Evolutionary conservation across 352 stramenopile species (phyloP), one percentile per base, ranked within the genome.

Genomic region (Globisporangium yorkense): DNA sequence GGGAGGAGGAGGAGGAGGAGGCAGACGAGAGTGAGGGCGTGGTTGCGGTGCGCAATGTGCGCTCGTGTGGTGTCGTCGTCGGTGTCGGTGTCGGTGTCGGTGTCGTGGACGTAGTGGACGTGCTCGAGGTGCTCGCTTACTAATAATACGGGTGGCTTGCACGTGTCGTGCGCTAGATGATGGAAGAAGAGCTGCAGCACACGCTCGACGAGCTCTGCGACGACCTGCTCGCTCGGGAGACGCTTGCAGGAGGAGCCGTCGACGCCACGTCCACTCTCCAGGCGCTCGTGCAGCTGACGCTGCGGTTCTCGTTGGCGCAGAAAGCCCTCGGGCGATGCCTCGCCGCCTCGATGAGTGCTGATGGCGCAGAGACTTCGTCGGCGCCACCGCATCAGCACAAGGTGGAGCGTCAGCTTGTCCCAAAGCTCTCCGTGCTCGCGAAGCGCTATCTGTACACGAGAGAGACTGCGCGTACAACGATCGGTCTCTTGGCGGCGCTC

Each of bases 371-470:
- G 35, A 40, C 35, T 40, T 15, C 2, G 10, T 40, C 35, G 35
- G 8, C 8, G 12, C 8, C 35, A 40, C 2, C 8, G 35, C 35
- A 13, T 15, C 35, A 40, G 35, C 35, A 15, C 8, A 12, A 40
- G 10, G 8, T 15, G 35, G n/a, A 24, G 16, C 18, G 18, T 5
- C 41, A 24, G 5, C 4, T 39, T 13, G 9, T 18, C 8, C 16
- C 41, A 16, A 74, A 67, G 51, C 40, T 76, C 1, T 54, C 59
- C 10, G 39, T 37, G 1, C 45, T 78, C 20, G 53, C 61, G 18
- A 62, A 47, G 29, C 63, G 56, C 3, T 79, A 68, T 35, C 37
- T 88, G 7, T 84, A 82, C 59, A 54, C 69, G 27, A 46, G 39
- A 4, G 59, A 66, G 51, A 76, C 74, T 40, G 63, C 70, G 15